phyloP scores from a whole-genome alignment of 2,329 filamentous ascomycete genomes.

The Aureobasidium subglaciale region DNA sequence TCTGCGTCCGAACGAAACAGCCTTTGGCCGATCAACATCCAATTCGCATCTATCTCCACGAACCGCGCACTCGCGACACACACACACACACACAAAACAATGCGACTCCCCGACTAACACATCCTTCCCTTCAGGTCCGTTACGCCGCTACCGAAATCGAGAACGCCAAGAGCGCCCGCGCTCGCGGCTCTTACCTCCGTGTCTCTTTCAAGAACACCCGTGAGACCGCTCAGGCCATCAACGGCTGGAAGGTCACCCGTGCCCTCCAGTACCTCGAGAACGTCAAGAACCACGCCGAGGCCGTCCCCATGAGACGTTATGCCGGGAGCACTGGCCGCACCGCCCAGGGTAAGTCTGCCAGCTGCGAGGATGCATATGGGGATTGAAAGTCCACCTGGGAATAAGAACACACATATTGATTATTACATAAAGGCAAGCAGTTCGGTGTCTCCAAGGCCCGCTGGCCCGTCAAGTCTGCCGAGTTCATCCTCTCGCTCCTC shows the following conservation, averaged over 20 bases:
- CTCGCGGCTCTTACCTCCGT: slow-evolving; percentile 96
- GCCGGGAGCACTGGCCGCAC: slow-evolving; percentile 90
- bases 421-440: slow-evolving; percentile 70
- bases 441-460: slow-evolving; percentile 96
- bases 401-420: slow-evolving; percentile 25
- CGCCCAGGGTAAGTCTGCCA: slow-evolving; percentile 79
- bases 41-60: neutral
- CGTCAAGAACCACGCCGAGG: slow-evolving; percentile 94
- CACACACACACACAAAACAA: neutral
- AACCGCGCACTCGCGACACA: neutral
- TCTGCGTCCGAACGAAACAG: neutral
- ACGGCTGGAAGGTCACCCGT: slow-evolving; percentile 95
- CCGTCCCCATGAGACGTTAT: slow-evolving; percentile 96
- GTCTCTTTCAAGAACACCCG: slow-evolving; percentile 99
- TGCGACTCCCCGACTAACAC: slow-evolving; percentile 3
- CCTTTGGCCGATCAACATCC: neutral
- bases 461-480: slow-evolving; percentile 98
- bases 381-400: slow-evolving; percentile 16
- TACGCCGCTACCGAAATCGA: slow-evolving; percentile 90
- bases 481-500: slow-evolving; percentile 94
- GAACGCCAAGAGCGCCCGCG: slow-evolving; percentile 88
- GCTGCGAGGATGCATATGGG: slow-evolving; percentile 32
- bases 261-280: slow-evolving; percentile 97
- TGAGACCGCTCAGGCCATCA: slow-evolving; percentile 98
- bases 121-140: slow-evolving; percentile 59